These are phyloP conservation scores for Kodamaea plutei DNA, from an alignment of 1,139 yeast genomes.

Conservation along the genomic window DNA sequence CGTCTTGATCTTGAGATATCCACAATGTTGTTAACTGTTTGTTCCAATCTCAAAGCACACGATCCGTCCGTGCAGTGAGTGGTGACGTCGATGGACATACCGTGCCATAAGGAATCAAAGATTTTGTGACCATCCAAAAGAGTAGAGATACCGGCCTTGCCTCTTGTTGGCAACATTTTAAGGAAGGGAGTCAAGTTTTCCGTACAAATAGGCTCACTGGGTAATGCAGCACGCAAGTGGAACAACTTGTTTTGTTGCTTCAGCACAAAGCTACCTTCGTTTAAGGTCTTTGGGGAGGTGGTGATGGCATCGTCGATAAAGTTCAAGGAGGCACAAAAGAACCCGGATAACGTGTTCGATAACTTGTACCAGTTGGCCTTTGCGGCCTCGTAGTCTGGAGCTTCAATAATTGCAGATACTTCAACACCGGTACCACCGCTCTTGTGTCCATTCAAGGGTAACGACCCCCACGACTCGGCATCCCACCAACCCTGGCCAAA, in stretches of 20 bases:
- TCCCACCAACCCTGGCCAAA: conserved; percentile 98
- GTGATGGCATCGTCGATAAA: conserved; percentile 80
- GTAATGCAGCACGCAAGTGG: conserved; percentile 78
- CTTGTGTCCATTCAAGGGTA: conserved; percentile 66
- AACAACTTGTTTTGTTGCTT: conserved; percentile 39
- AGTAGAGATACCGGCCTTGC: conserved; percentile 84
- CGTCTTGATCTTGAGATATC: conserved; percentile 67
- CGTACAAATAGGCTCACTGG: conserved; percentile 95
- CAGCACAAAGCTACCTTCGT: conserved; percentile 16
- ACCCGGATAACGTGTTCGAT: conserved; percentile 77
- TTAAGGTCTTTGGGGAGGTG: conserved; percentile 53
- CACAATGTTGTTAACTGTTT: conserved; percentile 69
- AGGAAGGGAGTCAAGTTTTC: conserved; percentile 94
- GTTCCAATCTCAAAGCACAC: conserved; percentile 59
- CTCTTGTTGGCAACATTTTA: conserved; percentile 86
- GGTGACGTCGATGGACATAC: conserved; percentile 82
- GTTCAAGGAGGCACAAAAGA: conserved; percentile 92
- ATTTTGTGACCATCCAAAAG: conserved; percentile 90
- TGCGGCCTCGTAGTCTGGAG: conserved; percentile 52
- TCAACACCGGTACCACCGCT: conserved; percentile 98
- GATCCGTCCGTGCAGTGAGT: conserved; percentile 43
- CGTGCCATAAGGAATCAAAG: conserved; percentile 94
- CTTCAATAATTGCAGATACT: conserved; percentile 81
- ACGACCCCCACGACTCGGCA: conserved; percentile 77
- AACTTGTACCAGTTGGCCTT: conserved; percentile 64